Evolutionary conservation across 306 rosid species (phyloP).

Genomic region (Ziziphus jujuba): DNA sequence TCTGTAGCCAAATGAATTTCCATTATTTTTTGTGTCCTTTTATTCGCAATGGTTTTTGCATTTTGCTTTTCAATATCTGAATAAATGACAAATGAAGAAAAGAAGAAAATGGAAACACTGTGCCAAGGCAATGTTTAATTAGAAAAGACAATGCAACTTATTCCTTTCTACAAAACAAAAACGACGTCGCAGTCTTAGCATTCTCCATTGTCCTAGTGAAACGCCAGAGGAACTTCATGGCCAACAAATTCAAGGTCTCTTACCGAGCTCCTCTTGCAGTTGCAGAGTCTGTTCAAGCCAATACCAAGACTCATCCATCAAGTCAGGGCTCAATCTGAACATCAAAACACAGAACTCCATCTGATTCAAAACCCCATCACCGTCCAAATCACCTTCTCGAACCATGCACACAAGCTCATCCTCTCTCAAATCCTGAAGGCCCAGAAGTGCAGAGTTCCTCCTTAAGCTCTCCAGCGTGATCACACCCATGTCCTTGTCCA

Average conservation of each 20-base stretch:
- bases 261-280: conserved; percentile 33
- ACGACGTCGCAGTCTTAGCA: no score
- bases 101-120: no score
- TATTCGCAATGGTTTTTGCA: no score
- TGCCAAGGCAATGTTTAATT: no score
- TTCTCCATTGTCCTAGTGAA: no score
- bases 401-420: conserved; percentile 80
- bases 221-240: no score
- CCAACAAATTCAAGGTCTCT: background rate
- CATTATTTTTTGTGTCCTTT: no score
- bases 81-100: no score
- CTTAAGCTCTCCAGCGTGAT: conserved; percentile 77
- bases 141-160: no score
- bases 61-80: no score
- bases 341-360: conserved; percentile 96
- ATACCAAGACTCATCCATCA: conserved; percentile 70
- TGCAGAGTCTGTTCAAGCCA: conserved; percentile 67
- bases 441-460: conserved; percentile 55
- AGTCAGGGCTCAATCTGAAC: conserved; percentile 85
- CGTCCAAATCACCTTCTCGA: conserved; percentile 75
- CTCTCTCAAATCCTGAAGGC: conserved; percentile 63
- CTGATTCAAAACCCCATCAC: conserved; percentile 70
- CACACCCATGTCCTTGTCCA: conserved; percentile 74
- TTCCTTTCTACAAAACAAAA: no score
- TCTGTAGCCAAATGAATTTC: no score